Conservation (phyloP, 306 rosid genomes). For the cucumber (Cucumis sativus) region DNA sequence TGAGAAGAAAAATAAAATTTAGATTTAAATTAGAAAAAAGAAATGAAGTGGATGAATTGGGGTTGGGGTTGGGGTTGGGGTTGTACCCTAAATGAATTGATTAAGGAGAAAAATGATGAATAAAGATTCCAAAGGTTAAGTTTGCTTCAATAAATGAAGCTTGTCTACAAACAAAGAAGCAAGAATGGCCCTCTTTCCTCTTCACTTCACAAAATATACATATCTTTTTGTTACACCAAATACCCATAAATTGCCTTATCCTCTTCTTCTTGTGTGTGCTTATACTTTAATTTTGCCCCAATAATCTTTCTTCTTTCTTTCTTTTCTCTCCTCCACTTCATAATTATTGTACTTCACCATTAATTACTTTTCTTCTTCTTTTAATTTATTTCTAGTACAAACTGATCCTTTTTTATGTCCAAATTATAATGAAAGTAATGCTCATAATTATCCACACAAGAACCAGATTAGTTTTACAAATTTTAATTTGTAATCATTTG, state of each 20-base stretch:
- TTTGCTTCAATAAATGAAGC: conserved; percentile 26
- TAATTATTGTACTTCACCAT: neutral
- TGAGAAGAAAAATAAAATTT: no score
- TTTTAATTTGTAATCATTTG: no score
- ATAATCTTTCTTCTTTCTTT: neutral
- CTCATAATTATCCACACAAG: no score
- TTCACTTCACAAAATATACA: neutral
- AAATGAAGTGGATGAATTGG: conserved; percentile 12
- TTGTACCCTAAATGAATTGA: neutral
- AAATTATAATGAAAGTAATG: no score
- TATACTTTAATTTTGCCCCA: neutral
- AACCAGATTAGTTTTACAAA: no score
- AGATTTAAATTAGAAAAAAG: no score
- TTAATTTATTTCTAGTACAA: no score
- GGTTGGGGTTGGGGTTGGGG: no score
- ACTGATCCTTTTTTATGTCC: no score
- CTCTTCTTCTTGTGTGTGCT: neutral
- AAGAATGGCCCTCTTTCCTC: conserved; percentile 2
- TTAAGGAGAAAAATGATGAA: conserved; percentile 25
- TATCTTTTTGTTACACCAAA: neutral
- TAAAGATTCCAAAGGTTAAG: conserved; percentile 28
- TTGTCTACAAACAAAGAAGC: conserved; percentile 27
- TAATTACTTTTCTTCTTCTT: no score
- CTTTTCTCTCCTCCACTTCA: neutral
- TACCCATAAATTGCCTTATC: neutral